phyloP scores from a whole-genome alignment of 2,329 filamentous ascomycete genomes.

The Clonostachys sp. region DNA sequence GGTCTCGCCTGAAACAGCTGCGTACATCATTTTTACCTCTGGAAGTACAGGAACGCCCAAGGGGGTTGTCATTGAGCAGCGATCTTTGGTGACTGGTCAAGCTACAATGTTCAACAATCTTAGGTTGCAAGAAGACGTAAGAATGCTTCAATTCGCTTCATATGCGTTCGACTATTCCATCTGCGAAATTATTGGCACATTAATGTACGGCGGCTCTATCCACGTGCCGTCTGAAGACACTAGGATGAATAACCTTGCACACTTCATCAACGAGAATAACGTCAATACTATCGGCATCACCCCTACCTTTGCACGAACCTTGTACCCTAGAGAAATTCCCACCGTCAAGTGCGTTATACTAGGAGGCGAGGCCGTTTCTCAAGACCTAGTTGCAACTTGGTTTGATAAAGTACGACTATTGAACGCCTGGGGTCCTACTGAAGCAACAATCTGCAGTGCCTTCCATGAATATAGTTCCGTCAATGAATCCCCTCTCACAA shows the following conservation, averaged over 20 bases:
- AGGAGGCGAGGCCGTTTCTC: constrained; percentile 5
- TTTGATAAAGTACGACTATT: constrained; percentile 2
- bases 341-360: constrained; percentile 3
- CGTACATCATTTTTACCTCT: constrained; percentile 2
- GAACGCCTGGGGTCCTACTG: constrained; percentile 2
- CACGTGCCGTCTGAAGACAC: constrained; percentile 3
- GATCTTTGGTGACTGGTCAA: constrained; percentile 1
- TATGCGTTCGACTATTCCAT: constrained; percentile 3
- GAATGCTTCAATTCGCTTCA: constrained; percentile 3
- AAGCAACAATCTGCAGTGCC: constrained; percentile 2
- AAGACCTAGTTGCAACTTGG: constrained; percentile 3
- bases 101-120: constrained; percentile 1
- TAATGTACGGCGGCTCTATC: constrained; percentile 2
- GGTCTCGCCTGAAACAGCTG: constrained; percentile 3
- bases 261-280: constrained; percentile 1
- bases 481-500: neutral
- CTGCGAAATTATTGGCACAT: neutral
- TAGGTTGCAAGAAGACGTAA: neutral
- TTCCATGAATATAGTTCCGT: constrained; percentile 2
- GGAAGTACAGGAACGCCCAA: constrained; percentile 1
- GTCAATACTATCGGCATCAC: constrained; percentile 6
- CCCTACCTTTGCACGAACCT: constrained; percentile 4
- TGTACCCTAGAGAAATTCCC: constrained; percentile 3
- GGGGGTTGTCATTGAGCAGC: neutral
- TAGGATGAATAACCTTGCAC: neutral